These are phyloP conservation scores for Endothia cerciana DNA, from an alignment of 2,329 filamentous ascomycete genomes.

Conservation along the genomic window DNA sequence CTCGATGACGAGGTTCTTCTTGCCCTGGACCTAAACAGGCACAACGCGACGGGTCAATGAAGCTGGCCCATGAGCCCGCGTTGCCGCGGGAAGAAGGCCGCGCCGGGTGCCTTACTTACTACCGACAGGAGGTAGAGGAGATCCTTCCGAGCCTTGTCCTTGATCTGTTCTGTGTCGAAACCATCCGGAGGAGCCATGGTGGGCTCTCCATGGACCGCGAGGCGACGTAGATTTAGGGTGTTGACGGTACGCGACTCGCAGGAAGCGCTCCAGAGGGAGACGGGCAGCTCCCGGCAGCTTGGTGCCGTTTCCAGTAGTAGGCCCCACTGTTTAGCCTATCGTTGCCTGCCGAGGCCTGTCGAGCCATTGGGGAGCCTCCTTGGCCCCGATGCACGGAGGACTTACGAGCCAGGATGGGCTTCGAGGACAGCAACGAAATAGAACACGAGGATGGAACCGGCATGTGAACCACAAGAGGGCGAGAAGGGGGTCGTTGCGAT, in stretches of 20 bases:
- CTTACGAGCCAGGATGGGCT: too few species aligned
- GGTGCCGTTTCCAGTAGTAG: background rate
- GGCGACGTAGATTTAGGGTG: conserved; percentile 19
- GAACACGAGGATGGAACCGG: background rate
- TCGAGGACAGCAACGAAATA: background rate
- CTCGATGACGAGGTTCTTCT: conserved; percentile 97
- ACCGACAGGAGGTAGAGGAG: conserved; percentile 89
- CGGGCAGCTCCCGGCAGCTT: conserved; percentile 10
- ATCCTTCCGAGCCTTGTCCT: conserved; percentile 83
- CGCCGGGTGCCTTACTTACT: conserved; percentile 65
- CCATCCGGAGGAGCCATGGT: conserved; percentile 70
- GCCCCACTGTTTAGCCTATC: background rate
- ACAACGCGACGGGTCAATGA: conserved; percentile 26
- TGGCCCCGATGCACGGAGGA: background rate
- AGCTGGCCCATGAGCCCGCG: conserved; percentile 27
- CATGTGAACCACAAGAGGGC: background rate
- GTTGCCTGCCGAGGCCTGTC: conserved; percentile 10
- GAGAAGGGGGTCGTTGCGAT: too few species aligned
- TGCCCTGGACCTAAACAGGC: conserved; percentile 79
- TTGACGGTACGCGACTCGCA: conserved; percentile 3
- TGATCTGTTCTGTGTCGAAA: conserved; percentile 77
- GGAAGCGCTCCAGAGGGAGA: background rate
- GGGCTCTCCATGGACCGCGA: conserved; percentile 53
- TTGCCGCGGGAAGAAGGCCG: conserved; percentile 9
- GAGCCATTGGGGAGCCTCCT: background rate